Base-by-base conservation (phyloP, 495 filamentous ascomycete genomes). In the Penicillium samsonianum region DNA sequence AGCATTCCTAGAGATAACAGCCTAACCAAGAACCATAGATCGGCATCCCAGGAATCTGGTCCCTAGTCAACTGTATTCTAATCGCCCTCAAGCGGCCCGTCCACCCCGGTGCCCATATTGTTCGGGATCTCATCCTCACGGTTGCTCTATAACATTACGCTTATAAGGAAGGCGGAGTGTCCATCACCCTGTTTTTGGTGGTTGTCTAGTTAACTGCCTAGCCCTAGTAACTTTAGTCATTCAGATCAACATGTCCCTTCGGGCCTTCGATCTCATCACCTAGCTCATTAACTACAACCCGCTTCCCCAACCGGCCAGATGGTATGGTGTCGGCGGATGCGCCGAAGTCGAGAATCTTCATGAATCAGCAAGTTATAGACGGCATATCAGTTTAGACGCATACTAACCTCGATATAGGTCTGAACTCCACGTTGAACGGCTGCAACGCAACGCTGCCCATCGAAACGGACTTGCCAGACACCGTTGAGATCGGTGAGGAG, bases 391-490 rank as follows among this genome's bases (percentile, higher is more conserved):
- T 52, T 51, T 41, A 44, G 42, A n/a, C 42, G 50, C 2, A 5
- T 38, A 73, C 87, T 80, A 69, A 97, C 94, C 85, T 98, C 94
- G 47, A 98, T 91, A 67, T 96, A 98, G 6, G 92, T 98, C 64
- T 94, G 67, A 60, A 85, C 85, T 50, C 92, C 90, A 40, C 94
- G 81, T 78, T 98, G 94, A 59, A 98, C 94, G 31, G 94, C 94
- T 46, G 94, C 94, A 40, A 98, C 93, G 69, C 94, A 98, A 70
- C 91, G 80, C 58, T 95, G 81, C 68, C 93, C 90, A 68, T 98
- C 91, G 73, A 98, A 98, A 65, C 90, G 90, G 65, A 98, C 93
- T 74, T 98, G 94, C 94, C 94, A 98, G 31, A 97, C 93, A 6
- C 91, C 90, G 62, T 86, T 91, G 53, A 98, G 80, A 66, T 96